These are phyloP conservation scores for Isabelozyma gotoi DNA, from an alignment of 805 yeast genomes.

Conservation along the genomic window DNA sequence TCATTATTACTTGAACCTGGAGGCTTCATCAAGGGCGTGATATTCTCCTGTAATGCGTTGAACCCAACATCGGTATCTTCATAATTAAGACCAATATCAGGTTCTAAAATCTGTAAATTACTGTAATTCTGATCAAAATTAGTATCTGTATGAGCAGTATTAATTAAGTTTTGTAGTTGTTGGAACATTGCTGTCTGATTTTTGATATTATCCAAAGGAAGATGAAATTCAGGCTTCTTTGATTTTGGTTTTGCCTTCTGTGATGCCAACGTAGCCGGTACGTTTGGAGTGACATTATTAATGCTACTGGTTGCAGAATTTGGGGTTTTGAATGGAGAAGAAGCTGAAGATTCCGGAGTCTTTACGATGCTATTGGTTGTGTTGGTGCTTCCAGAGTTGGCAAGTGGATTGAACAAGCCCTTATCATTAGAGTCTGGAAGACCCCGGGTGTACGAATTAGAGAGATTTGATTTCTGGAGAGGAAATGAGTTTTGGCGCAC, in stretches of 20 bases:
- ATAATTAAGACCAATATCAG: conserved; percentile 12
- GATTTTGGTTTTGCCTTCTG: conserved; percentile 4
- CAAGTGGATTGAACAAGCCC: too few species aligned
- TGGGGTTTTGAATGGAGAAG: neutral
- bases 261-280: neutral
- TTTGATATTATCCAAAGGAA: conserved; percentile 23
- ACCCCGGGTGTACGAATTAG: neutral
- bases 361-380: neutral
- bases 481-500: conserved; percentile 3
- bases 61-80: conserved; percentile 7
- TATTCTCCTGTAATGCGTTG: conserved; percentile 8
- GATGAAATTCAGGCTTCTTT: conserved; percentile 25
- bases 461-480: neutral
- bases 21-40: conserved; percentile 34
- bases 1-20: conserved; percentile 19
- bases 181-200: conserved; percentile 7
- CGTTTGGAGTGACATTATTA: neutral
- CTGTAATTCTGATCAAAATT: conserved; percentile 12
- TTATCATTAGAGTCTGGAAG: neutral
- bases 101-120: conserved; percentile 11
- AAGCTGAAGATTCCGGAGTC: neutral
- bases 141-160: conserved; percentile 17
- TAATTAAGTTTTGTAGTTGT: conserved; percentile 8
- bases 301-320: neutral
- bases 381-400: too few species aligned